Evolutionary conservation across 2,329 filamentous ascomycete genomes (phyloP).

Genomic region (Penicillium sp.): DNA sequence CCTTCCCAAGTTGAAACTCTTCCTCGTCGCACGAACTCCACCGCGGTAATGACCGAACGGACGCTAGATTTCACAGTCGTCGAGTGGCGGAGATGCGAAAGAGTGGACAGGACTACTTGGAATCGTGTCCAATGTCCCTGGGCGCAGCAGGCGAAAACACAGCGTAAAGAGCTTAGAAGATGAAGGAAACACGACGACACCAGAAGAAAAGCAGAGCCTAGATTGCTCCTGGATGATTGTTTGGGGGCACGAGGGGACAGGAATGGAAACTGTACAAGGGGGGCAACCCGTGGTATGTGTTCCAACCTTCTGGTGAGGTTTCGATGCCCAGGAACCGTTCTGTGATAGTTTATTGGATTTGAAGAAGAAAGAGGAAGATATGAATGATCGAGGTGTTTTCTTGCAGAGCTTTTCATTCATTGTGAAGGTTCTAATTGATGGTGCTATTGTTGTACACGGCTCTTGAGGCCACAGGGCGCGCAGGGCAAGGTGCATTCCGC

Average conservation of each 20-base stretch:
- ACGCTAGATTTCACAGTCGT: conserved; percentile 8
- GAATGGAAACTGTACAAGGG: conserved; percentile 21
- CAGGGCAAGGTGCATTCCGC: conserved; percentile 18
- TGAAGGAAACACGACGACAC: conserved; percentile 9
- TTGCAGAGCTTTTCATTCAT: not conserved
- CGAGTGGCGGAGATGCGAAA: conserved; percentile 16
- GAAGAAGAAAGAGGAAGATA: not conserved
- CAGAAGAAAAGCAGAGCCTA: conserved; percentile 24
- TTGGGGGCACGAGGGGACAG: conserved; percentile 19
- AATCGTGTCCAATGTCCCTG: conserved; percentile 56
- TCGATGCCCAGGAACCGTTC: not conserved
- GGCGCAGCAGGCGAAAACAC: conserved; percentile 9
- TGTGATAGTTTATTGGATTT: not conserved
- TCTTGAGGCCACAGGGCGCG: conserved; percentile 5
- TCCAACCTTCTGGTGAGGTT: not conserved
- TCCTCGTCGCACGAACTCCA: not conserved
- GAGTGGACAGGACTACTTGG: conserved; percentile 27
- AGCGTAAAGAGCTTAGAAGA: conserved; percentile 14
- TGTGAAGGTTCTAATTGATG: not conserved
- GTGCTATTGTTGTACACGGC: not conserved
- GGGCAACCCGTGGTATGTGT: conserved; percentile 25
- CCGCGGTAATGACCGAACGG: conserved; percentile 2
- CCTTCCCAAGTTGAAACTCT: not conserved
- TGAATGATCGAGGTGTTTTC: no score
- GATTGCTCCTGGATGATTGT: conserved; percentile 23